Percentiles rank a stretch among this genome's conserved stretches.
phyloP scores from a whole-genome alignment of 225 moss, liverwort and hornwort genomes.

The Thuidium tamariscinum region DNA sequence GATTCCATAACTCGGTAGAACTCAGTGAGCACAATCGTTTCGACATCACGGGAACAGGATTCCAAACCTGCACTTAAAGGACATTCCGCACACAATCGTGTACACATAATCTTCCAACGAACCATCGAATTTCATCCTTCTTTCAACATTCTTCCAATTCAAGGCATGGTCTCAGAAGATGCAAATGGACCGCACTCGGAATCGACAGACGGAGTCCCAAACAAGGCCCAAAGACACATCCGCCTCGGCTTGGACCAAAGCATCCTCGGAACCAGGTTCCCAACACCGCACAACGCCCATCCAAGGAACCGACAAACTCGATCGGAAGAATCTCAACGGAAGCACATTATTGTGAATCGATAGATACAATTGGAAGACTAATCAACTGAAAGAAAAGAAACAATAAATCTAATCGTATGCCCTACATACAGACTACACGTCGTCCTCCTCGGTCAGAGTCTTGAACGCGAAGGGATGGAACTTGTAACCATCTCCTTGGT shows the following conservation, averaged over 20 bases:
- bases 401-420: neutral
- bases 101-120: neutral
- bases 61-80: neutral
- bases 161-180: neutral
- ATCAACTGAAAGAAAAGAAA: neutral
- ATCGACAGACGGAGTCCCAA: neutral
- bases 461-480: conserved; percentile 80
- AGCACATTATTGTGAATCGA: neutral
- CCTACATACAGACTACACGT: conserved; percentile 14
- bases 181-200: too few species aligned
- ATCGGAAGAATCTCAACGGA: neutral
- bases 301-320: neutral
- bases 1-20: neutral
- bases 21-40: neutral
- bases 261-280: neutral
- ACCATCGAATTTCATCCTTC: neutral
- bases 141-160: neutral
- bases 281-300: neutral
- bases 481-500: conserved; percentile 85
- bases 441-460: conserved; percentile 72
- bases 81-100: neutral
- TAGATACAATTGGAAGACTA: conserved; percentile 7
- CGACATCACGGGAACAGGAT: neutral
- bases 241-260: neutral
- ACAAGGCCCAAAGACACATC: neutral